Percentiles rank a stretch among this genome's conserved stretches.
phyloP scores from a whole-genome alignment of 208 protist genomes.

The Naegleria fowleri region DNA sequence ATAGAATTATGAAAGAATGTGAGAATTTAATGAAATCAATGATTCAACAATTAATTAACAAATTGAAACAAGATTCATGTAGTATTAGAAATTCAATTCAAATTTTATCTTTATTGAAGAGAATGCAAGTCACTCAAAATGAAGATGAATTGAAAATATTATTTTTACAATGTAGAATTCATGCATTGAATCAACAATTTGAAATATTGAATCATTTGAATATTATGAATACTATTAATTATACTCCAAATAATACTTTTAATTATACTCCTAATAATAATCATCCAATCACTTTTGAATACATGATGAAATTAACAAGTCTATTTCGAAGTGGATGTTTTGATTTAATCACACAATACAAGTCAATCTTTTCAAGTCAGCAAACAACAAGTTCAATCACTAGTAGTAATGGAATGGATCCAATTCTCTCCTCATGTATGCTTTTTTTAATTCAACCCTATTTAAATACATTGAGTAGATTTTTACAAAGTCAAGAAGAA shows the following conservation, averaged over 20 bases:
- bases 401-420: neutral
- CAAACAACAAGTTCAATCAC: too few species aligned
- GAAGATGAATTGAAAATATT: slow-evolving; percentile 12
- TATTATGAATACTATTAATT: too few species aligned
- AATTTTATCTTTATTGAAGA: neutral
- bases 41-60: neutral
- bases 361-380: neutral
- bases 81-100: neutral
- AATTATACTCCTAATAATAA: too few species aligned
- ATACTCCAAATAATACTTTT: too few species aligned
- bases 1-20: neutral
- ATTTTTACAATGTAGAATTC: slow-evolving; percentile 16
- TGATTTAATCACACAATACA: slow-evolving; percentile 11
- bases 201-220: neutral
- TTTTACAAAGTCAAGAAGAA: neutral
- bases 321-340: neutral
- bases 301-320: neutral
- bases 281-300: neutral
- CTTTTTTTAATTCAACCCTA: slow-evolving; percentile 4
- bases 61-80: neutral
- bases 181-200: neutral
- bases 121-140: neutral
- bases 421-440: neutral
- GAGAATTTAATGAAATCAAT: neutral
- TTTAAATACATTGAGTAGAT: neutral